Percentiles rank a stretch among this genome's conserved stretches.
phyloP scores from a whole-genome alignment of 148 eudicot genomes.

The Silene uniflora region DNA sequence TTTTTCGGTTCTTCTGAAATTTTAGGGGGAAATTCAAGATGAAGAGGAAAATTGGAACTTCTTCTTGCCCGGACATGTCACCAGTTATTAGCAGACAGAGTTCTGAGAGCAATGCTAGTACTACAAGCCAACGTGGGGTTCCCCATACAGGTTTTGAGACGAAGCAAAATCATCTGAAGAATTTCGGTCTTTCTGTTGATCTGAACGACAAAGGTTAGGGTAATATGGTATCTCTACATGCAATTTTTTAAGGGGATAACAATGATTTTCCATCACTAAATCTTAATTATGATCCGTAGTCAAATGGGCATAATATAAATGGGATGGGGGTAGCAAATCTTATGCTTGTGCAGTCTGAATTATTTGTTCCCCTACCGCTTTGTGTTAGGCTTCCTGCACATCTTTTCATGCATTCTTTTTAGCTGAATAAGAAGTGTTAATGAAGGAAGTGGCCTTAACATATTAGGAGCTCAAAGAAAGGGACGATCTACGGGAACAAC shows the following conservation, averaged over 20 bases:
- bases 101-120: conserved; percentile 39
- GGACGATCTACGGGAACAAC: too few relatives aligned
- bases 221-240: background rate
- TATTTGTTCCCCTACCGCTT: too few relatives aligned
- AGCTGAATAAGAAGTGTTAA: too few relatives aligned
- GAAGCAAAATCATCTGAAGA: conserved; percentile 38
- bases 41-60: conserved; percentile 60
- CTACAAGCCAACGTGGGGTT: conserved; percentile 49
- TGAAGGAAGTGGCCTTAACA: too few relatives aligned
- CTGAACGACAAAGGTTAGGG: conserved; percentile 51
- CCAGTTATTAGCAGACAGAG: conserved; percentile 39
- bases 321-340: too few relatives aligned
- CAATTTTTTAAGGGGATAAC: background rate
- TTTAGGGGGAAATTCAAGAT: conserved; percentile 85
- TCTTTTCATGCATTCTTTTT: too few relatives aligned
- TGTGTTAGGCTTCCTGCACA: too few relatives aligned
- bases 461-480: too few relatives aligned
- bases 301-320: too few relatives aligned
- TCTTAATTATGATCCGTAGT: too few relatives aligned
- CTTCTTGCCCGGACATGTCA: conserved; percentile 57
- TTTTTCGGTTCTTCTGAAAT: conserved; percentile 24
- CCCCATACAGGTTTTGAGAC: conserved; percentile 44
- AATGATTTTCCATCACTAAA: background rate
- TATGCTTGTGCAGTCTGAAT: too few relatives aligned
- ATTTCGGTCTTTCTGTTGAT: conserved; percentile 41